phyloP scores from a whole-genome alignment of 805 yeast species.

The Candida krabiensis region DNA sequence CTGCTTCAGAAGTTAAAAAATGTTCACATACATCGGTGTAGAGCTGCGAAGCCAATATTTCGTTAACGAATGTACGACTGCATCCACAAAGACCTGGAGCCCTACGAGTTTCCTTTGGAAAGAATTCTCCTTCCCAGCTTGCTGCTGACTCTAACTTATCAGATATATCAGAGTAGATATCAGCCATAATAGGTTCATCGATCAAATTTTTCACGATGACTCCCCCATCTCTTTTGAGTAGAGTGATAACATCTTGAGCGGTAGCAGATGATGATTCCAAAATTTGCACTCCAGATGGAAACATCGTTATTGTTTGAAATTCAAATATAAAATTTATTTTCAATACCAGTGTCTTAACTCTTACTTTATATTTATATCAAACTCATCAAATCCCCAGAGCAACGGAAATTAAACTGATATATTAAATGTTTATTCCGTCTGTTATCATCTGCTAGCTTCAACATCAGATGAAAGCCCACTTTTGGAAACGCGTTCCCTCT shows the following conservation, averaged over 20 bases:
- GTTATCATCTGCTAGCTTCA: too few relatives aligned
- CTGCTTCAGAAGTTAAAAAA: conserved; percentile 3
- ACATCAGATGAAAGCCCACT: too few relatives aligned
- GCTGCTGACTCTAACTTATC: not conserved
- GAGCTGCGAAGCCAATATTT: conserved; percentile 1
- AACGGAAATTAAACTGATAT: too few relatives aligned
- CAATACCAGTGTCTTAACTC: too few relatives aligned
- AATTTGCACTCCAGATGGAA: not conserved
- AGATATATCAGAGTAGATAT: not conserved
- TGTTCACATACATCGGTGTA: conserved; percentile 9
- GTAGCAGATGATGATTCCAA: not conserved
- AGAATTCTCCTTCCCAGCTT: conserved; percentile 7
- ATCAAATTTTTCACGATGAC: not conserved
- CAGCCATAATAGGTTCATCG: not conserved
- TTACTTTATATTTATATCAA: too few relatives aligned
- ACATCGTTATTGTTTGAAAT: not conserved
- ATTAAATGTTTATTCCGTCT: too few relatives aligned
- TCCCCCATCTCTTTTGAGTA: not conserved
- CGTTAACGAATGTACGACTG: conserved; percentile 3
- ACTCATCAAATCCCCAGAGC: too few relatives aligned
- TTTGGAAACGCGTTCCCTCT: too few relatives aligned
- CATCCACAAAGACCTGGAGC: conserved; percentile 8
- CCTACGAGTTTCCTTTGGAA: conserved; percentile 8
- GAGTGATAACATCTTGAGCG: not conserved
- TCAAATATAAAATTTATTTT: too few relatives aligned